Evolutionary conservation across 345 rosid genomes (phyloP), one percentile per base, ranked within the genome.

Genomic region (Excoecaria agallocha): DNA sequence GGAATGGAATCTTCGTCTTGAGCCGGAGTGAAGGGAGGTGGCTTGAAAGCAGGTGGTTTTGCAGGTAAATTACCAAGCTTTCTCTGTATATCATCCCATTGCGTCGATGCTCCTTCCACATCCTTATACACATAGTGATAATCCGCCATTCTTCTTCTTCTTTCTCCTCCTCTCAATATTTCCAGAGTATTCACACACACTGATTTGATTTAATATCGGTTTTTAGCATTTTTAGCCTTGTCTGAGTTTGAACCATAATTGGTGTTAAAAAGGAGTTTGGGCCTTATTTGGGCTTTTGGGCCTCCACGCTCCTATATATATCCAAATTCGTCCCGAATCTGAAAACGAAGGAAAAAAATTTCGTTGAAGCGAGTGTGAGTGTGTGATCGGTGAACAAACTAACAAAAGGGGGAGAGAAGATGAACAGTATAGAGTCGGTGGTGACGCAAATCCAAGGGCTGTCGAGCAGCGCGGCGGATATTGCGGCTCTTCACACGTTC

Each of bases 51-150:
- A 8, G 99, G 94, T 19, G 96, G 85, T 71, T 91, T 95, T 30
- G 74, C 83, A 7, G 98, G 98, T 16, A 95, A 83, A 79, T 93
- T 95, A 38, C 98, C 99, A 52, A 95, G 85, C 85, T 91, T 95
- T 81, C 96, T 83, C 85, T 95, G 99, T 41, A 95, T 91, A 77
- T 95, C 98, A 77, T 95, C 99, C 99, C 99, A 95, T 73, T 95
- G 94, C 15, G 99, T 95, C 69, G 99, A 93, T 11, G 99, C 85
- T 67, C 99, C 99, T 68, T 95, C 98, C 10, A 90, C 82, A 83
- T 95, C 99, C 79, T 93, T 95, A 89, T 95, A 91, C 64, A 93
- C 91, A 63, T 88, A 93, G 81, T 95, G 99, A 81, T 95, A 95
- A 75, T 95, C 96, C 74, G 86, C 97, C 99, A 95, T 95, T 55